Evolutionary conservation across 2,329 filamentous ascomycete species (phyloP), one percentile per base, ranked within the genome.

Genomic region (Graphiopsis chlorocephala): DNA sequence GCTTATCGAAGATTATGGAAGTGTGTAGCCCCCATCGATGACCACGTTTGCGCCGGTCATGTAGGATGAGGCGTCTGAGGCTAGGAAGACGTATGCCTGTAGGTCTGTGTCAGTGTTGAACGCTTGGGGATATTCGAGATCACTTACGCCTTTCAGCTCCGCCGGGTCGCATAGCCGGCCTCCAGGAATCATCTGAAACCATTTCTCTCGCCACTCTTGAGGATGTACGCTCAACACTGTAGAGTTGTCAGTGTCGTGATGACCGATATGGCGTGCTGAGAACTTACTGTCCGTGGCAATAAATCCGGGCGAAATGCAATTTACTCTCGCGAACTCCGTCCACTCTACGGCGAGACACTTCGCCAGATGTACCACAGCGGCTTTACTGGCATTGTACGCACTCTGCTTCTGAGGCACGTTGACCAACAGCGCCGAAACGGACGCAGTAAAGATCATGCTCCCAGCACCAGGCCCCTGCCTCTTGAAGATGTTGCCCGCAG

Each of bases 401-500:
- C 88, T 83, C 79, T 94, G 90, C 69, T 88, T 75, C 79, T 93
- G 90, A 6, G 90, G 91, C 65, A 91, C 84, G 74, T 93, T 93
- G 75, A 88, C 89, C 70, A 93, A 88, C 73, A 90, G 89, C 4
- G 87, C 91, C 69, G 86, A 90, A 85, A 94, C 93, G 65, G 87
- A 90, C 0, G 91, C 88, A 70, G 97, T 92, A 78, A 97, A 93
- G 80, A 97, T 92, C 77, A 97, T 93, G 79, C 88, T 93, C 38
- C 92, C 92, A 0, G 85, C 82, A 5, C 84, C 82, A 42, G 64
- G 64, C 73, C 92, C 88, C 73, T 90, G 86, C 74, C 88, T 87
- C 86, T 96, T 93, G 68, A 97, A 82, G 73, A 97, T 92, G 73
- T 91, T 90, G 29, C 92, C 93, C 10, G 96, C 89, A 4, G 86